Conservation (phyloP, 2,329 filamentous ascomycete genomes). For the Chaetomium strumarium region DNA sequence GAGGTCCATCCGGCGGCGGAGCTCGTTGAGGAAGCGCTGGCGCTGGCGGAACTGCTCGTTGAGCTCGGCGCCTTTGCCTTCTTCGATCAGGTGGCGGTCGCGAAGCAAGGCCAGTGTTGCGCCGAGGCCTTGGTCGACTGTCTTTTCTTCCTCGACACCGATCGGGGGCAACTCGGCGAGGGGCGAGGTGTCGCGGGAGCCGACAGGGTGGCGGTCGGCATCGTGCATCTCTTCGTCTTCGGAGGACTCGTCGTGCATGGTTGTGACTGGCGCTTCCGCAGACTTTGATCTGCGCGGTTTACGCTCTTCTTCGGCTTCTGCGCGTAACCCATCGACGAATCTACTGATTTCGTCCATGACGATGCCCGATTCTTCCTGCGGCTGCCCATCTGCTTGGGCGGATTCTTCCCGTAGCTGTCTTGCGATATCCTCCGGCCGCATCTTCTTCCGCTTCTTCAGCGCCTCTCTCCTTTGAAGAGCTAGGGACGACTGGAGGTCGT, state of each 20-base stretch:
- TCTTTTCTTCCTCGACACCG: conserved; percentile 81
- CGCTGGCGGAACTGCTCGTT: conserved; percentile 65
- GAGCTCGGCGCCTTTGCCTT: conserved; percentile 54
- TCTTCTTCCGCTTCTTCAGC: conserved; percentile 86
- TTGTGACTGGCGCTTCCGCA: conserved; percentile 35
- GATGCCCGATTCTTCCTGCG: conserved; percentile 49
- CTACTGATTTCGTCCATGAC: conserved; percentile 96
- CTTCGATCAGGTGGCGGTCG: conserved; percentile 75
- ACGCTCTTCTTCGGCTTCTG: conserved; percentile 52
- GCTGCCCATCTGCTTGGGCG: conserved; percentile 40
- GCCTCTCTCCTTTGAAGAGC: conserved; percentile 76
- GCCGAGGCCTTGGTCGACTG: conserved; percentile 70
- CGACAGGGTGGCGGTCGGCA: conserved; percentile 41
- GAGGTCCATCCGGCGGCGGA: conserved; percentile 64
- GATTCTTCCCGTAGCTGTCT: conserved; percentile 67
- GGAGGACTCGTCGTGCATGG: conserved; percentile 38
- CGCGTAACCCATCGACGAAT: conserved; percentile 81
- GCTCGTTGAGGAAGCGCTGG: conserved; percentile 73
- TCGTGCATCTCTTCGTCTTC: conserved; percentile 46
- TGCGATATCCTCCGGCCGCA: conserved; percentile 79
- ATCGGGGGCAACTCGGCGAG: conserved; percentile 53
- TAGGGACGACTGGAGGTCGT: conserved; percentile 82
- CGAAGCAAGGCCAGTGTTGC: conserved; percentile 76
- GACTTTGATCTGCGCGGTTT: conserved; percentile 43
- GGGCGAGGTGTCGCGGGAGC: conserved; percentile 26